A percentile compares a stretch with the other conserved stretches of the same genome.
phyloP scores from a whole-genome alignment of 2,329 filamentous ascomycete genomes.

The Colletotrichum caudatum region DNA sequence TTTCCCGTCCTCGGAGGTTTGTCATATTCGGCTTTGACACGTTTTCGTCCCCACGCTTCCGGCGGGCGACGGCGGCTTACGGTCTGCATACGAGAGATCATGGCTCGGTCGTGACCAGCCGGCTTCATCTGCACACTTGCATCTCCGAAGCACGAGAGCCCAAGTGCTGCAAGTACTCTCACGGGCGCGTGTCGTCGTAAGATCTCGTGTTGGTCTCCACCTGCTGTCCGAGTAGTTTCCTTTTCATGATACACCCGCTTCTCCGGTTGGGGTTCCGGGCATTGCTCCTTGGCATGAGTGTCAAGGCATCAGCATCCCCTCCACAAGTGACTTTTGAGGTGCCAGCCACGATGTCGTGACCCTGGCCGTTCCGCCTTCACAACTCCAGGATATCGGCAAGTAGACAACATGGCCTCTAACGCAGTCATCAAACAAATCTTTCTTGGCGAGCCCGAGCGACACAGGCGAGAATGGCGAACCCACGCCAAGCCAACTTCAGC shows the following conservation, averaged over 20 bases:
- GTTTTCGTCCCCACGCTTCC: background rate
- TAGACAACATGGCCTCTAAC: constrained; percentile 27
- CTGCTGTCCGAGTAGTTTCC: background rate
- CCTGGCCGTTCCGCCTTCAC: constrained; percentile 23
- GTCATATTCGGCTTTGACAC: background rate
- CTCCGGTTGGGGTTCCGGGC: background rate
- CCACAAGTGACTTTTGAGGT: background rate
- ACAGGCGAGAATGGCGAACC: background rate
- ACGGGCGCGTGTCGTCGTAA: background rate
- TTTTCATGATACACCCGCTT: background rate
- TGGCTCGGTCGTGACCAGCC: background rate
- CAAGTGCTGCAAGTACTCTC: background rate
- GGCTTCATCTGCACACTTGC: background rate
- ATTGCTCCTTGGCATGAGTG: background rate
- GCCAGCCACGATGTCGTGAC: constrained; percentile 24
- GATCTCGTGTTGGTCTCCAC: background rate
- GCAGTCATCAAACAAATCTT: constrained; percentile 15
- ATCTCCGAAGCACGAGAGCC: background rate
- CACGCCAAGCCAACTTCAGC: background rate
- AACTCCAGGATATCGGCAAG: background rate
- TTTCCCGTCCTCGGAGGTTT: background rate
- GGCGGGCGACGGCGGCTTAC: background rate
- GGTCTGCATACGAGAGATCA: background rate
- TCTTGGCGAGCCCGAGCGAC: no score
- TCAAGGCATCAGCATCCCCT: background rate